Evolutionary conservation across 108 stramenopile genomes (phyloP).

Genomic region (Stephanodiscus minutulus): DNA sequence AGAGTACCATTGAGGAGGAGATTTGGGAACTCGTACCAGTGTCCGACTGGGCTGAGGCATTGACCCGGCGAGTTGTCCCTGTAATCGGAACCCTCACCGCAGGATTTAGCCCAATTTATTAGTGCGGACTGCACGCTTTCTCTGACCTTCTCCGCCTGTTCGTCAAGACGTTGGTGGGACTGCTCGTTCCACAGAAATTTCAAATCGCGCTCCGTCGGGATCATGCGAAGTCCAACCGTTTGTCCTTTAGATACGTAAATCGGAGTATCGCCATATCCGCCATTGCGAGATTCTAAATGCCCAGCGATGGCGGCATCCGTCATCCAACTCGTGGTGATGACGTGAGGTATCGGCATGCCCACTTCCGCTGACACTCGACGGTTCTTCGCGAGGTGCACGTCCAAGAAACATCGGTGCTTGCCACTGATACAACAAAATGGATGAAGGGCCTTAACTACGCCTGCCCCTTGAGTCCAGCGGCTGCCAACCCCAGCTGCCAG

Average conservation of each 20-base stretch:
- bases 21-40: slow-evolving; percentile 67
- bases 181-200: slow-evolving; percentile 61
- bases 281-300: slow-evolving; percentile 38
- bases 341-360: slow-evolving; percentile 54
- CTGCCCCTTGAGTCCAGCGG: slow-evolving; percentile 71
- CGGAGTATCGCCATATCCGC: slow-evolving; percentile 32
- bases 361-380: slow-evolving; percentile 40
- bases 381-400: slow-evolving; percentile 67
- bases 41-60: slow-evolving; percentile 64
- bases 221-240: slow-evolving; percentile 58
- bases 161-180: slow-evolving; percentile 56
- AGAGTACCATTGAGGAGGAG: slow-evolving; percentile 62
- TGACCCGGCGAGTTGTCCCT: slow-evolving; percentile 56
- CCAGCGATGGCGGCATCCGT: slow-evolving; percentile 46
- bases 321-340: slow-evolving; percentile 68
- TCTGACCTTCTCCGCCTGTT: slow-evolving; percentile 59
- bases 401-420: slow-evolving; percentile 55
- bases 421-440: slow-evolving; percentile 59
- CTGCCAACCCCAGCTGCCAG: slow-evolving; percentile 66
- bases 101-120: slow-evolving; percentile 53
- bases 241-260: slow-evolving; percentile 56
- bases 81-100: slow-evolving; percentile 61
- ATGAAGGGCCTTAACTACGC: slow-evolving; percentile 60
- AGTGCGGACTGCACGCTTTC: slow-evolving; percentile 53
- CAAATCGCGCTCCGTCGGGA: slow-evolving; percentile 56